Base-by-base conservation (phyloP, 495 filamentous ascomycete species). In the Haplographium delicatum region DNA sequence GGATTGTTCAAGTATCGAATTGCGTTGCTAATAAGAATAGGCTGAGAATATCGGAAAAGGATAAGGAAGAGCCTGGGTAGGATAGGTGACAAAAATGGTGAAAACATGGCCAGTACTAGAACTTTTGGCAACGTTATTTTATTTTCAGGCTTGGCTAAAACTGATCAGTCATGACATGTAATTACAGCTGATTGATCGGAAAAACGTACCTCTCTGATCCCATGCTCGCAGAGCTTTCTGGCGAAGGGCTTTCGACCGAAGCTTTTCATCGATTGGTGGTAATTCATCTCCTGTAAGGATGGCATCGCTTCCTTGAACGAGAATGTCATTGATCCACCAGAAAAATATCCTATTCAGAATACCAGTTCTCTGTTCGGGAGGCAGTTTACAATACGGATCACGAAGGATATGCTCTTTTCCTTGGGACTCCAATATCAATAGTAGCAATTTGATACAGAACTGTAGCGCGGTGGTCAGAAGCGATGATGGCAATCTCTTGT, bases 291-390 rank as follows among this genome's bases (percentile, higher is more conserved):
- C 53, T 2, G 62, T 44, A 0, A 85, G 62, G 11, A 70, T 44
- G 9, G 61, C 70, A 2, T 40, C 62, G 50, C 74, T 77, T 0
- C 81, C 81, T 24, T 57, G 50, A n/a, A 50, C 57, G 40, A 88
- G 76, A 22, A 85, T 53, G 1, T 69, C 67, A 50, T 80, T 81
- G 40, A 85, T 67, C 83, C 84, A 88, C 64, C 62, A 75, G 56
- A 86, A 84, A 9, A 85, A 67, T 0, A 61, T 59, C 44, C 65
- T 63, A 24, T 58, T 46, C 2, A 72, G 41, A 13, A 55, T 42
- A 47, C 47, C 20, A 46, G 22, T 4, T 50, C 51, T 19, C 45
- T 54, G 42, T 25, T 59, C 47, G 1, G 47, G 47, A 7, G 56
- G 28, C 11, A 33, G 22, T 10, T 26, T 10, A 15, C 47, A 16